phyloP scores from a whole-genome alignment of 345 rosid species.

The Sisymbrium altissimum region DNA sequence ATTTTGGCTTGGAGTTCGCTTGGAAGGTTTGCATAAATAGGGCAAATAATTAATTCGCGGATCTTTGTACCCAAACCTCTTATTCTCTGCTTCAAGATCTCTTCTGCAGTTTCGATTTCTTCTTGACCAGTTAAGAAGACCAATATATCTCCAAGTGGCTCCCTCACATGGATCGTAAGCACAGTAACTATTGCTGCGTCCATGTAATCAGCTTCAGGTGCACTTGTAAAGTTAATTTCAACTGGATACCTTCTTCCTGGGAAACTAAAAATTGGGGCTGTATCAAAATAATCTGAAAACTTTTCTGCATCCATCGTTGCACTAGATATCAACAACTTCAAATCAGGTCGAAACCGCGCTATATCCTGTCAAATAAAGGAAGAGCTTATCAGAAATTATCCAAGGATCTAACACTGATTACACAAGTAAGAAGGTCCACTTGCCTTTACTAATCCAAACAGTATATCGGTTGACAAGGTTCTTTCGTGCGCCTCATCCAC shows the following conservation, averaged over 20 bases:
- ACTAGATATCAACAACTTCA: constrained; percentile 89
- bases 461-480: constrained; percentile 92
- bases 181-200: constrained; percentile 94
- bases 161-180: constrained; percentile 81
- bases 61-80: constrained; percentile 93
- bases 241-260: constrained; percentile 98
- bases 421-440: constrained; percentile 29
- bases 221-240: constrained; percentile 86
- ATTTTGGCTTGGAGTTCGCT: constrained; percentile 96
- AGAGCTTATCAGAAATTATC: constrained; percentile 14
- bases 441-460: constrained; percentile 93
- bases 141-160: constrained; percentile 84
- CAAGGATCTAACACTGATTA: constrained; percentile 1
- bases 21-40: constrained; percentile 94
- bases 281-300: constrained; percentile 92
- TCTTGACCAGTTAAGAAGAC: constrained; percentile 93
- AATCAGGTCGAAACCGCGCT: constrained; percentile 76
- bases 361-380: constrained; percentile 56
- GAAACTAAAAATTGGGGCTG: constrained; percentile 91
- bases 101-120: constrained; percentile 96
- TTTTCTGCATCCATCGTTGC: constrained; percentile 98
- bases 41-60: constrained; percentile 91
- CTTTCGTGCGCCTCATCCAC: constrained; percentile 99
- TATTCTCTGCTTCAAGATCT: constrained; percentile 81
- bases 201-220: constrained; percentile 96